Evolutionary conservation across 805 yeast species (phyloP), one percentile per base, ranked within the genome.

Genomic region (Blastobotrys americana): DNA sequence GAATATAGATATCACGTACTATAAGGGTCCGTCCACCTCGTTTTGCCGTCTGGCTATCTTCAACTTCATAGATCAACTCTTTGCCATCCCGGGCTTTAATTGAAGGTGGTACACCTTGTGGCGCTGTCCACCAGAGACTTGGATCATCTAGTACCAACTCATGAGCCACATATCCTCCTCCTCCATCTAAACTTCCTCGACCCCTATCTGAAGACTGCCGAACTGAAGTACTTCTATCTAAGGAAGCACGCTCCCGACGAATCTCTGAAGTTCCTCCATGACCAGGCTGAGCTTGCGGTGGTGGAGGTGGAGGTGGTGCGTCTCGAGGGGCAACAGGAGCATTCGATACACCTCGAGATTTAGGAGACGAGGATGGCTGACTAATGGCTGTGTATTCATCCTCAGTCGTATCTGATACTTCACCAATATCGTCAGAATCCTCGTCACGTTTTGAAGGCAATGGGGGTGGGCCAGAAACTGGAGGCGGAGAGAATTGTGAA

Each of bases 101-200:
- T 15, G 66, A 57, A 0, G 77, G 74, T 2, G 95, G 95, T 4
- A 80, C 65, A 5, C 72, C 72, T 13, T 73, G 68, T 5, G 64
- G 60, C 8, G 64, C 64, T 13, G 76, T 52, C 90, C 93, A 85
- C 96, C 96, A 88, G 15, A 62, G 64, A 2, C 71, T 53, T 3
- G 58, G 59, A 19, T 65, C 61, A 3, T 60, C 63, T 16, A 66
- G 56, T 35, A 61, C 66, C 17, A 68, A 52, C 16, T 61, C 64
- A 1, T 52, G 50, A 5, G 69, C 66, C 13, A 49, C 33, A 35
- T 37, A 47, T 42, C 25, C 34, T 34, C 23, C 41, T 19, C 19
- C 3, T 22, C 31, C 28, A 28, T 49, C 53, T 5, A 46, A 27
- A 5, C 48, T 34, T 9, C 34, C 25, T 22, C 45, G 17, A 18